A percentile compares a stretch with the other conserved stretches of the same genome.
Evolutionary conservation across 2,329 filamentous ascomycete species (phyloP).

Genomic region (Cercospora sojina): DNA sequence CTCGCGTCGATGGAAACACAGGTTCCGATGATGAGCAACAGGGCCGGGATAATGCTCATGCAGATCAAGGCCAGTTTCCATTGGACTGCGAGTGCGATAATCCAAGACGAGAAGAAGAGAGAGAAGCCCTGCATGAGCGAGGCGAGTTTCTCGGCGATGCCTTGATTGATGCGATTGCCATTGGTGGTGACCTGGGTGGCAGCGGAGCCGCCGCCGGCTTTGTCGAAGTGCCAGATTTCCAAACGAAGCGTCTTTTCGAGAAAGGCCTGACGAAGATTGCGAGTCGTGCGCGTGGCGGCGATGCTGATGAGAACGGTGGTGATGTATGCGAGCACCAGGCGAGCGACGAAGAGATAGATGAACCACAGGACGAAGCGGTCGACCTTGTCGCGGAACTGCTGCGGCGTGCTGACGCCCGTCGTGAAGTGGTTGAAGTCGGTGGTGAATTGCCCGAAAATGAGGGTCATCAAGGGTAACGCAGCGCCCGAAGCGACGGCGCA

Average conservation of each 20-base stretch:
- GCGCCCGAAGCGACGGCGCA: slow-evolving; percentile 48
- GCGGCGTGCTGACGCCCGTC: slow-evolving; percentile 16
- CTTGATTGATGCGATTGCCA: slow-evolving; percentile 42
- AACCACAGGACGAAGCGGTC: slow-evolving; percentile 60
- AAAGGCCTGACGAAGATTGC: slow-evolving; percentile 59
- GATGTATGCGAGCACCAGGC: slow-evolving; percentile 63
- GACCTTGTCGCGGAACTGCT: slow-evolving; percentile 27
- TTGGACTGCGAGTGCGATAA: slow-evolving; percentile 43
- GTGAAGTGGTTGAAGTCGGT: slow-evolving; percentile 48
- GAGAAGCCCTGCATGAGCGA: slow-evolving; percentile 38
- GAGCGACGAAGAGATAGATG: slow-evolving; percentile 67
- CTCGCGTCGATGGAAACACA: slow-evolving; percentile 40
- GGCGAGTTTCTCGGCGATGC: slow-evolving; percentile 44
- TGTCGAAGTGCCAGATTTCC: slow-evolving; percentile 67
- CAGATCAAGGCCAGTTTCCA: slow-evolving; percentile 50
- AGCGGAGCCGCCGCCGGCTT: slow-evolving; percentile 51
- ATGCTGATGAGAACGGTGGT: slow-evolving; percentile 46
- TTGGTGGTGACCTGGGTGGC: slow-evolving; percentile 31
- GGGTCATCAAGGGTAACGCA: slow-evolving; percentile 49
- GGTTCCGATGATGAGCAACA: slow-evolving; percentile 37
- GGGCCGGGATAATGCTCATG: slow-evolving; percentile 50
- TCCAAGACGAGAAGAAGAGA: slow-evolving; percentile 43
- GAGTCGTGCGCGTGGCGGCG: slow-evolving; percentile 53
- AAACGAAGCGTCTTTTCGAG: slow-evolving; percentile 63
- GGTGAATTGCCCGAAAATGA: slow-evolving; percentile 55